These are phyloP conservation scores for Farysia itapuensis DNA, from an alignment of 1,284 basidiomycete genomes.

Conservation along the genomic window DNA sequence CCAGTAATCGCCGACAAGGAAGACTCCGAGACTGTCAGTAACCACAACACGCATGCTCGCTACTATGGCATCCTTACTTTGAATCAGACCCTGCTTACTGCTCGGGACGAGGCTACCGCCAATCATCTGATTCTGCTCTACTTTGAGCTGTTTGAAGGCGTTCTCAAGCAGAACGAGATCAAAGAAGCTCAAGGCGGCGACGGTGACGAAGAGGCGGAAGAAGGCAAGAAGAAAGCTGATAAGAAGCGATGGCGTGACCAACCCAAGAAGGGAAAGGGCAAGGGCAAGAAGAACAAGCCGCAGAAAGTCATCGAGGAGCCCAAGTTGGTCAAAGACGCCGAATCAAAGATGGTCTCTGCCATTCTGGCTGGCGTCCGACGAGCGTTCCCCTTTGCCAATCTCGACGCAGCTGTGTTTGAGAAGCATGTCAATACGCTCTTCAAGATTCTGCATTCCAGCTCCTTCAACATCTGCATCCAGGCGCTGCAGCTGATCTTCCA, in stretches of 20 bases:
- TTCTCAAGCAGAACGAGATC: slow-evolving; percentile 55
- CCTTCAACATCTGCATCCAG: slow-evolving; percentile 94
- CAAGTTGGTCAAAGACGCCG: slow-evolving; percentile 65
- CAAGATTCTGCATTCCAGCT: slow-evolving; percentile 84
- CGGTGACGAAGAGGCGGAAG: slow-evolving; percentile 37
- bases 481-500: slow-evolving; percentile 90
- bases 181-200: slow-evolving; percentile 44
- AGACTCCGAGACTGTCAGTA: slow-evolving; percentile 12
- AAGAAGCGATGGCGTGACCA: slow-evolving; percentile 60
- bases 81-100: slow-evolving; percentile 85
- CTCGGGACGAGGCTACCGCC: slow-evolving; percentile 71
- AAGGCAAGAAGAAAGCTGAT: slow-evolving; percentile 47
- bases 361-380: slow-evolving; percentile 93
- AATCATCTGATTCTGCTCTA: slow-evolving; percentile 83
- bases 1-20: slow-evolving; percentile 24
- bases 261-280: slow-evolving; percentile 57
- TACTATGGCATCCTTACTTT: slow-evolving; percentile 92
- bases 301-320: slow-evolving; percentile 26
- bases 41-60: slow-evolving; percentile 67
- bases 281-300: slow-evolving; percentile 10
- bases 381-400: slow-evolving; percentile 85
- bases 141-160: slow-evolving; percentile 89
- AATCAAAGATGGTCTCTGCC: slow-evolving; percentile 80
- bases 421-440: slow-evolving; percentile 92
- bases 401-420: slow-evolving; percentile 70